Base-by-base conservation (phyloP, 495 filamentous ascomycete genomes). In the Pseudevernia furfuracea region DNA sequence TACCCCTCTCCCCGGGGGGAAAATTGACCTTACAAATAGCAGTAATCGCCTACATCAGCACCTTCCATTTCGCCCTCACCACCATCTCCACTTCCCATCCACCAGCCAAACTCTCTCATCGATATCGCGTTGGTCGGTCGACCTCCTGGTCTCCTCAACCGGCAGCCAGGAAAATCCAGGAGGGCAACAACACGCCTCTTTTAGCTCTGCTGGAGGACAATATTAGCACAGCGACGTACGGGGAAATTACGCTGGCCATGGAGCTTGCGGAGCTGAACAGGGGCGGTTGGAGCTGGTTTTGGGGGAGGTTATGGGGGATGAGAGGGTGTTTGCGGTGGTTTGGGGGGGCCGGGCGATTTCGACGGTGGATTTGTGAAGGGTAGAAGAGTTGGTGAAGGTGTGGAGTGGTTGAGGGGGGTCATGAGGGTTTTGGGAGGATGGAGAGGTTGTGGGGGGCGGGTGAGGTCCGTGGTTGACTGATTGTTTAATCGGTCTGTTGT, bases 41-140 rank as follows among this genome's bases (percentile, higher is more conserved):
- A 30, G 32, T 53, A 53, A 55, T 34, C 52, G 52, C 52, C 52
- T 55, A 55, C 28, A 4, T 55, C 52, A 34, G 28, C 52, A 55
- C 30, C 52, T 21, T 55, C 52, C 30, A 55, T 30, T 28, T 1
- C 25, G 14, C 49, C 49, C 49, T 53, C 49, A 4, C 1, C 49
- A 53, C 49, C 25, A 14, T 55, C 52, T 14, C 30, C 17, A 30
- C 25, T 32, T 53, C 49, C 8, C 0, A 28, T 17, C 25, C 52
- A 4, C 52, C 52, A 14, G 4, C 23, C 28, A 34, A 21, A 32
- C 28, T 15, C 30, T 23, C 52, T n/a, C 28, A n/a, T 34, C 28
- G 52, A 34, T 15, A 3, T 21, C 17, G 23, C 52, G 7, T 30
- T 55, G 23, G 30, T 34, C 4, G 23, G 30, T 34, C 4, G 9